phyloP scores from a whole-genome alignment of 73 alveolate genomes.

The Blepharisma stoltei region DNA sequence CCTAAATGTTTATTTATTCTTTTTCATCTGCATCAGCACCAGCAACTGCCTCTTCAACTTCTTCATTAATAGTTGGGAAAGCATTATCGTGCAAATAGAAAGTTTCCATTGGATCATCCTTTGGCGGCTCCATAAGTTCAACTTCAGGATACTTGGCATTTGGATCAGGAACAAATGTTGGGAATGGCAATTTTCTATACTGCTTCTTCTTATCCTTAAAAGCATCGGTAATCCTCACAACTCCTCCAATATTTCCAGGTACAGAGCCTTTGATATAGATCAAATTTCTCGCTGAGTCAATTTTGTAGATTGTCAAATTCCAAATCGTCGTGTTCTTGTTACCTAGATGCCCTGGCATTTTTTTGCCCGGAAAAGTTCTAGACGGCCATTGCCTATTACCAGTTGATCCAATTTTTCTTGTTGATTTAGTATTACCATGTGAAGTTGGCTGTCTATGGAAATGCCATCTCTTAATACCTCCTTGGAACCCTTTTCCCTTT shows the following conservation, averaged over 20 bases:
- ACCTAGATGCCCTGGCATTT: conserved; percentile 90
- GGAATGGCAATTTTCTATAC: conserved; percentile 51
- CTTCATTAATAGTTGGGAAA: conserved; percentile 28
- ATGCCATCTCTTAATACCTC: conserved; percentile 82
- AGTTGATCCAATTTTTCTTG: conserved; percentile 77
- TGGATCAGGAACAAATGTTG: conserved; percentile 50
- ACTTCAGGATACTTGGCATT: conserved; percentile 43
- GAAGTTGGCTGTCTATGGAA: conserved; percentile 62
- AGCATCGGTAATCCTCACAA: conserved; percentile 65
- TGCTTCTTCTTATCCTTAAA: conserved; percentile 46
- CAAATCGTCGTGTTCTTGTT: conserved; percentile 43
- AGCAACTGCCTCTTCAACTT: background rate
- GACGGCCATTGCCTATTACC: conserved; percentile 84
- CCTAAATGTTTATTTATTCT: too few relatives aligned
- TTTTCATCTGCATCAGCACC: too few relatives aligned
- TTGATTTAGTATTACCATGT: conserved; percentile 80
- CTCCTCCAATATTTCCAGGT: conserved; percentile 74
- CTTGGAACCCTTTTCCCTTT: conserved; percentile 77
- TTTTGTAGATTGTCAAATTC: conserved; percentile 48
- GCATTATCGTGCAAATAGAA: conserved; percentile 51
- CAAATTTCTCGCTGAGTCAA: conserved; percentile 69
- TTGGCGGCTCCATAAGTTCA: conserved; percentile 43
- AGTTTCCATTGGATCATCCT: conserved; percentile 48
- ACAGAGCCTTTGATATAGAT: conserved; percentile 73
- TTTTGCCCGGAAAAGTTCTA: conserved; percentile 77